phyloP scores from a whole-genome alignment of 2,329 filamentous ascomycete genomes.

The Pseudomassariella vexata region DNA sequence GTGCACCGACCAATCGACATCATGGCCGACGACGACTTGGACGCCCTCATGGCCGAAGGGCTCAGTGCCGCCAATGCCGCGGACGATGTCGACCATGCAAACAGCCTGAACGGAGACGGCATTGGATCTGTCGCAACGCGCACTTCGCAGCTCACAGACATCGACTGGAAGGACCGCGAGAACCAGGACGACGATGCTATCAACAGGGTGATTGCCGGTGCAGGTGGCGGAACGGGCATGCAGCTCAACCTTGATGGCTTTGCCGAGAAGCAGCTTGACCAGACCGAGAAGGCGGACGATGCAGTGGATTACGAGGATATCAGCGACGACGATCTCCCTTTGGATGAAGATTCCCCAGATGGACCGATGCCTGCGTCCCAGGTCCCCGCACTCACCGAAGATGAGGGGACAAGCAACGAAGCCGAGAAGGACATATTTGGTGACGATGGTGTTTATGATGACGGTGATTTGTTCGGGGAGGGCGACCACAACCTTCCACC shows the following conservation, averaged over 20 bases:
- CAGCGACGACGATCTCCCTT: constrained; percentile 82
- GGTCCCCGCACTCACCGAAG: constrained; percentile 51
- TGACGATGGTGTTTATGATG: constrained; percentile 37
- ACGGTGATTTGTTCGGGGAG: constrained; percentile 65
- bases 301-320: constrained; percentile 90
- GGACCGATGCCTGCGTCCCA: constrained; percentile 32
- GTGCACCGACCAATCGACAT: too few species aligned
- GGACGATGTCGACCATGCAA: too few species aligned
- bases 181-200: constrained; percentile 28
- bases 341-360: constrained; percentile 53
- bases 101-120: too few species aligned
- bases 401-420: constrained; percentile 54
- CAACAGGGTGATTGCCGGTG: constrained; percentile 36
- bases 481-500: constrained; percentile 34
- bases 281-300: constrained; percentile 81
- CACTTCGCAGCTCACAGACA: constrained; percentile 14
- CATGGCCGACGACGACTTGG: too few species aligned
- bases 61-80: too few species aligned
- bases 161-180: constrained; percentile 23
- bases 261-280: constrained; percentile 45
- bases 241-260: constrained; percentile 35
- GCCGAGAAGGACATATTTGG: constrained; percentile 58
- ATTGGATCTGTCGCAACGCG: too few species aligned
- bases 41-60: too few species aligned
- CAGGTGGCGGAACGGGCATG: constrained; percentile 26